Percentiles rank a stretch among this genome's conserved stretches.
phyloP scores from a whole-genome alignment of 257 asterid genomes.

The Osmanthus fragrans region DNA sequence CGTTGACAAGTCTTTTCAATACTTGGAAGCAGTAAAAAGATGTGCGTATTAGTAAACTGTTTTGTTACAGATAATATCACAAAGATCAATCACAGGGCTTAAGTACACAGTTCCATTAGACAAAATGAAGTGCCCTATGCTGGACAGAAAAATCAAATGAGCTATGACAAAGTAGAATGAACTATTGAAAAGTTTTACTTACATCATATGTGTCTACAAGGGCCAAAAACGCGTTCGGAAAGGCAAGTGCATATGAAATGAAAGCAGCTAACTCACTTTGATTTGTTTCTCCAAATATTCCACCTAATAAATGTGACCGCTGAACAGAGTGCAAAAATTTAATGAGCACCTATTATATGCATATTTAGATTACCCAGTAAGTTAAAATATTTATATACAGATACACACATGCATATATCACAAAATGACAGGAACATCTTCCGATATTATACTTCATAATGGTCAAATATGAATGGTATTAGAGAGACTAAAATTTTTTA shows the following conservation, averaged over 20 bases:
- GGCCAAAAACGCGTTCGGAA: slow-evolving; percentile 82
- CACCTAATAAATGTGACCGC: slow-evolving; percentile 59
- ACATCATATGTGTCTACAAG: slow-evolving; percentile 97
- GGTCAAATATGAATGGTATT: not conserved
- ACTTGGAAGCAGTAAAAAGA: not conserved
- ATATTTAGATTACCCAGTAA: not conserved
- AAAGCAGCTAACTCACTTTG: slow-evolving; percentile 93
- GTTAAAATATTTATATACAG: not conserved
- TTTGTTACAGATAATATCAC: slow-evolving; percentile 14
- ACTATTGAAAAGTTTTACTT: slow-evolving; percentile 35
- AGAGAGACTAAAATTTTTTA: not conserved
- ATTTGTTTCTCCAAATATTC: slow-evolving; percentile 80
- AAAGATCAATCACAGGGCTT: not conserved
- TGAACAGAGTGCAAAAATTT: slow-evolving; percentile 28
- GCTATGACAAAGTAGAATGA: slow-evolving; percentile 11
- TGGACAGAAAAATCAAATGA: slow-evolving; percentile 16
- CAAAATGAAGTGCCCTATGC: slow-evolving; percentile 3
- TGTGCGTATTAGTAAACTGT: not conserved
- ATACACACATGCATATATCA: not conserved
- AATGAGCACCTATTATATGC: slow-evolving; percentile 10
- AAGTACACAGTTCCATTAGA: not conserved
- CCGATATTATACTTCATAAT: too few species aligned
- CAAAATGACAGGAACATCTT: not conserved
- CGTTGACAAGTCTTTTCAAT: not conserved
- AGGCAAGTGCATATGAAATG: slow-evolving; percentile 86